These are phyloP conservation scores for Oidiodendron maius DNA, from an alignment of 495 filamentous ascomycete species.

Conservation along the genomic window DNA sequence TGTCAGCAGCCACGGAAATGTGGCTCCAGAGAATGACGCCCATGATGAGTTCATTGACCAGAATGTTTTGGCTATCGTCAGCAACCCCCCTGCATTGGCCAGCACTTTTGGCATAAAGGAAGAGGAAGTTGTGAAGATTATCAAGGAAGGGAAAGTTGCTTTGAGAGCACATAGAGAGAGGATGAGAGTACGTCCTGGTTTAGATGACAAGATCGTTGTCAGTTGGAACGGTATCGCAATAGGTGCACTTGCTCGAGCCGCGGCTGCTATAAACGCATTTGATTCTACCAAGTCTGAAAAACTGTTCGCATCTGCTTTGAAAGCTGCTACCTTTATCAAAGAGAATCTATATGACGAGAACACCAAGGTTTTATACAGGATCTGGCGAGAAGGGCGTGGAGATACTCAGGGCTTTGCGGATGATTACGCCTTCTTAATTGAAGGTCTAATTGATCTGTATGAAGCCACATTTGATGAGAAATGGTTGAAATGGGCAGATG, in stretches of 20 bases:
- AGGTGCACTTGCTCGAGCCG: slow-evolving; percentile 69
- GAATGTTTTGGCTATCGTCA: slow-evolving; percentile 47
- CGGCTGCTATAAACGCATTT: slow-evolving; percentile 55
- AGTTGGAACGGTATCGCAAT: slow-evolving; percentile 90
- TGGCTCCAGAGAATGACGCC: slow-evolving; percentile 74
- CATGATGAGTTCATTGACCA: slow-evolving; percentile 92
- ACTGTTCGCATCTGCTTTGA: slow-evolving; percentile 59
- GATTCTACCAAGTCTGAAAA: slow-evolving; percentile 49
- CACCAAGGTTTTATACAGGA: slow-evolving; percentile 60
- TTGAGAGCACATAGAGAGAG: slow-evolving; percentile 67
- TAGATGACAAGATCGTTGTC: slow-evolving; percentile 89
- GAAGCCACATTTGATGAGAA: slow-evolving; percentile 76
- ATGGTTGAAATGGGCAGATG: slow-evolving; percentile 79
- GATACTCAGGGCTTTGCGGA: slow-evolving; percentile 80
- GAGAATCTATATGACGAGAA: slow-evolving; percentile 66
- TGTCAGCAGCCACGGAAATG: slow-evolving; percentile 83
- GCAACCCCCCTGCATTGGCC: slow-evolving; percentile 60
- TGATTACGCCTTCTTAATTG: slow-evolving; percentile 88
- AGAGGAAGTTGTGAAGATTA: slow-evolving; percentile 65
- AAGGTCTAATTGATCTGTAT: slow-evolving; percentile 81
- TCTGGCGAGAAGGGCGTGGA: slow-evolving; percentile 68
- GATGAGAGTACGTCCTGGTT: slow-evolving; percentile 69
- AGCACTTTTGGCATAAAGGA: slow-evolving; percentile 72
- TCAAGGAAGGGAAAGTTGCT: slow-evolving; percentile 61
- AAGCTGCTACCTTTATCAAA: slow-evolving; percentile 71